phyloP scores from a whole-genome alignment of 305 asterid genomes.

The Caryopteris hybrid region DNA sequence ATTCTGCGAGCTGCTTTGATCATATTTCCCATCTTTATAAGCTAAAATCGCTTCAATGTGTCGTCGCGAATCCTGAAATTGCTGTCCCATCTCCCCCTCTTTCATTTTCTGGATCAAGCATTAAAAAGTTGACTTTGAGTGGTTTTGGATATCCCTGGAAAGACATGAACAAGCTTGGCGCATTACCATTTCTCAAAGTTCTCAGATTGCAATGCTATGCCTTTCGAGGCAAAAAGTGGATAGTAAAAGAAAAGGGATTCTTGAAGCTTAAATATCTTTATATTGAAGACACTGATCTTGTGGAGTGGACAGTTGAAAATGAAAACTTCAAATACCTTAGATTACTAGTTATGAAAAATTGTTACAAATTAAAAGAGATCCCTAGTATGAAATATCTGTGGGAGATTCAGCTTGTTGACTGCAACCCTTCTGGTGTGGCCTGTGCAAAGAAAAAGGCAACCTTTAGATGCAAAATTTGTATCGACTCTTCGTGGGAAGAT shows the following conservation, averaged over 20 bases:
- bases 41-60: no score
- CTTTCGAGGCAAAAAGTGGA: neutral
- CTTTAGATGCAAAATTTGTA: no score
- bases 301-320: neutral
- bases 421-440: neutral
- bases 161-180: neutral
- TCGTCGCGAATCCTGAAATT: neutral
- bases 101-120: neutral
- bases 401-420: neutral
- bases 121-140: constrained; percentile 1
- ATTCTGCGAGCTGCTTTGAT: no score
- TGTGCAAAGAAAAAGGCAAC: neutral
- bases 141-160: constrained; percentile 15
- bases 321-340: neutral
- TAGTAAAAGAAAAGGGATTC: neutral
- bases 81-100: neutral
- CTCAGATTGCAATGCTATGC: constrained; percentile 13
- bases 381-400: neutral
- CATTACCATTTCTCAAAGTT: neutral
- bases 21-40: no score
- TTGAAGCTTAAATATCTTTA: neutral
- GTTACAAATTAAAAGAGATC: neutral
- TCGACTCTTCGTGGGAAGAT: no score
- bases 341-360: neutral
- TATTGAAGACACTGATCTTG: constrained; percentile 10